phyloP scores from a whole-genome alignment of 129 eudicot species.

The Dittrichia graveolens region DNA sequence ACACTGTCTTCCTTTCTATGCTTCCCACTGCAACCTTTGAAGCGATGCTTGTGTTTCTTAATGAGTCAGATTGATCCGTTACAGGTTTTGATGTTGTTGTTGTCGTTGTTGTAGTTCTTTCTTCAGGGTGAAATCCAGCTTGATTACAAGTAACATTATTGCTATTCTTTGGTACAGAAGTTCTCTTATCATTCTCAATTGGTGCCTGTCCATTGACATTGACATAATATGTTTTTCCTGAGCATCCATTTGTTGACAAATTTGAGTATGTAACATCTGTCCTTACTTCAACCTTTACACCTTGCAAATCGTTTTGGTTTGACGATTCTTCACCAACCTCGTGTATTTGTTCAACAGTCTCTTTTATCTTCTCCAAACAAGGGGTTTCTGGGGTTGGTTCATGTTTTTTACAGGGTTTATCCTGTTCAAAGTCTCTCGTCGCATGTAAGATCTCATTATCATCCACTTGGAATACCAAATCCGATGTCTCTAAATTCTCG shows the following conservation, averaged over 20 bases:
- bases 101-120: conserved; percentile 26
- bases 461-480: conserved; percentile 36
- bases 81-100: conserved; percentile 34
- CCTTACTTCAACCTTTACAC: conserved; percentile 26
- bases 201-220: conserved; percentile 27
- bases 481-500: conserved; percentile 35
- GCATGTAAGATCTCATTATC: conserved; percentile 34
- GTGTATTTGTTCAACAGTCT: conserved; percentile 36
- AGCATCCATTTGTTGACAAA: conserved; percentile 14
- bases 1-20: conserved; percentile 31
- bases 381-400: conserved; percentile 31
- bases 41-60: conserved; percentile 19
- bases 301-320: conserved; percentile 26
- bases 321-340: conserved; percentile 40
- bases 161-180: conserved; percentile 26
- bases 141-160: conserved; percentile 18
- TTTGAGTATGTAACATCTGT: conserved; percentile 18
- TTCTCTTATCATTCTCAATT: conserved; percentile 23
- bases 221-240: conserved; percentile 27
- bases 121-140: conserved; percentile 35
- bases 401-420: conserved; percentile 21
- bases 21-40: conserved; percentile 32
- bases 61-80: conserved; percentile 30
- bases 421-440: conserved; percentile 26
- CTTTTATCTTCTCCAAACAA: conserved; percentile 34